Percentiles rank a stretch among this genome's conserved stretches.
phyloP scores from a whole-genome alignment of 805 yeast genomes.

The Saccharomycopsis schoenii region DNA sequence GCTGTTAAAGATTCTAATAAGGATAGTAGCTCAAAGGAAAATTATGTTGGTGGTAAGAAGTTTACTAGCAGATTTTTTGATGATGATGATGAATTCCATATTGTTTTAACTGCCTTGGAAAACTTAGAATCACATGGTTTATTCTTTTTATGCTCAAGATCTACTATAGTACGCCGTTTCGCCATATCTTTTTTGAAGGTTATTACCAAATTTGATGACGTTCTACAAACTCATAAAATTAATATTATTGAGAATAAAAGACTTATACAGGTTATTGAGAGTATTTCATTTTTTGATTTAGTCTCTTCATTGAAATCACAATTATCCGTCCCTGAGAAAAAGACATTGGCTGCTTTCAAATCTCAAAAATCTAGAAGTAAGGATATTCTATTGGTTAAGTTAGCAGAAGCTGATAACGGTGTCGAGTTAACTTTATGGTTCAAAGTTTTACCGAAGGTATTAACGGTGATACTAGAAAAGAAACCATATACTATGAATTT shows the following conservation, averaged over 20 bases:
- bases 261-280: constrained; percentile 66
- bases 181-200: constrained; percentile 69
- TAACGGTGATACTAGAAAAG: constrained; percentile 60
- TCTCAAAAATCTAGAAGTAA: constrained; percentile 32
- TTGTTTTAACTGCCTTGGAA: constrained; percentile 75
- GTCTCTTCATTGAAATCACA: constrained; percentile 39
- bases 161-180: constrained; percentile 57
- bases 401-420: constrained; percentile 89
- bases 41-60: constrained; percentile 18
- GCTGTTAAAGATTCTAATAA: constrained; percentile 17
- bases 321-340: constrained; percentile 68
- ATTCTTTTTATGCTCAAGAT: constrained; percentile 85
- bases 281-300: constrained; percentile 55
- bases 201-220: constrained; percentile 82
- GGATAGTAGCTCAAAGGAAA: constrained; percentile 12
- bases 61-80: constrained; percentile 34
- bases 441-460: constrained; percentile 66
- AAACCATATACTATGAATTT: constrained; percentile 93
- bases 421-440: constrained; percentile 97
- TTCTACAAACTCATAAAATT: constrained; percentile 29
- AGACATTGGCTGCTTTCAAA: constrained; percentile 55
- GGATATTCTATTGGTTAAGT: constrained; percentile 56
- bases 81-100: constrained; percentile 51
- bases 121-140: constrained; percentile 95
- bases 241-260: constrained; percentile 24